Evolutionary conservation across 345 rosid genomes (phyloP), one percentile per base, ranked within the genome.

Genomic region (Eucalyptus erythrocorys): DNA sequence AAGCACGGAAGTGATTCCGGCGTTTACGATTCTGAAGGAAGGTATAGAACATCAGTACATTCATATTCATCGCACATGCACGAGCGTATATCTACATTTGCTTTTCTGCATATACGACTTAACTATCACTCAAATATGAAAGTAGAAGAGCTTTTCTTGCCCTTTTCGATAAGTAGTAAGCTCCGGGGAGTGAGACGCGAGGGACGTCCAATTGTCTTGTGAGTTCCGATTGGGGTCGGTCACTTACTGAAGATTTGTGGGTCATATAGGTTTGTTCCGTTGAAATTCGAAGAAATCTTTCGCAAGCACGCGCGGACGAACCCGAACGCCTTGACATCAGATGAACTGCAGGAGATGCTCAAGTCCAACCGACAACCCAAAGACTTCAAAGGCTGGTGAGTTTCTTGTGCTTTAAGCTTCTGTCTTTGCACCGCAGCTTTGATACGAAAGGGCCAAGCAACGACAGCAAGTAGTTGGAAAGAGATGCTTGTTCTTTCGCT

Each of bases 1-100:
- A 97, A 96, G 90, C 99, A 97, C 68, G 95, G 97, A 6, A 97
- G 99, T 57, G 99, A 96, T 84, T 92, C 99, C 10, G 99, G 95
- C 26, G 97, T 94, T 51, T 97, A 96, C 87, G 98, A 96, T 88
- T 87, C 91, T 6, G 91, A 97, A 90, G 99, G 99, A 93, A 93
- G 99, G 99, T 94, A 90, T 16, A 66, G 80, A 45, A 14, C 5
- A 48, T 16, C 12, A 37, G 76, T 26, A 22, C n/a, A 30, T 3
- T 19, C 24, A 37, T 5, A 47, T 2, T 42, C 49, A 26, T 88
- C 30, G 55, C 15, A 19, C n/a, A 4, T 49, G 14, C 37, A 5
- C 57, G 57, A 51, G 57, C 48, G 7, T 79, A n/a, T 34, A 32
- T 17, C 11, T 48, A 30, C 40, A 49, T 66, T 48, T 85, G 19